Percentiles rank a stretch among this genome's conserved stretches.
phyloP scores from a whole-genome alignment of 139 green algal species.

The Chlorella sp. region DNA sequence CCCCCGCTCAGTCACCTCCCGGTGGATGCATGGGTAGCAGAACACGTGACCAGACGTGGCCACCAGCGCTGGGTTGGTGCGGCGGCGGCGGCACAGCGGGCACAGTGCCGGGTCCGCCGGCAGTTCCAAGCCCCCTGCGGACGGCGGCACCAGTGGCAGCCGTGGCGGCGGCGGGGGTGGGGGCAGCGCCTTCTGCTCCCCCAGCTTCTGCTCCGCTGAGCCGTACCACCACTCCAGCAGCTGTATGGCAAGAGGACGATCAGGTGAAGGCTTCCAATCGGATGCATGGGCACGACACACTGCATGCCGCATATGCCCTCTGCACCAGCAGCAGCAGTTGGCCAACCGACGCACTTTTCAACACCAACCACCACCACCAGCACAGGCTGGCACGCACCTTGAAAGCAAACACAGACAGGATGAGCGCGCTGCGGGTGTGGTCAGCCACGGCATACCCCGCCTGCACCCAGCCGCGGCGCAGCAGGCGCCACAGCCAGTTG shows the following conservation, averaged over 20 bases:
- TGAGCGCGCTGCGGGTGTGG: constrained; percentile 71
- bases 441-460: constrained; percentile 53
- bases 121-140: constrained; percentile 64
- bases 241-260: constrained; percentile 17
- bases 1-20: constrained; percentile 58
- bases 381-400: constrained; percentile 60
- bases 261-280: no score
- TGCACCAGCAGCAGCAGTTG: no score
- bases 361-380: not conserved
- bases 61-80: constrained; percentile 83
- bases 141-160: constrained; percentile 46
- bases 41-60: constrained; percentile 88
- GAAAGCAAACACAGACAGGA: constrained; percentile 89
- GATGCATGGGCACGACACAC: no score
- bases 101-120: constrained; percentile 73
- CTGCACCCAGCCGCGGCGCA: constrained; percentile 45
- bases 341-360: no score
- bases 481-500: constrained; percentile 17
- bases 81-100: constrained; percentile 72
- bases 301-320: no score
- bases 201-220: constrained; percentile 78
- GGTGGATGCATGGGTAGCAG: constrained; percentile 92
- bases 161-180: constrained; percentile 65
- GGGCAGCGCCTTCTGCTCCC: constrained; percentile 51
- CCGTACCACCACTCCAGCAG: constrained; percentile 96